Percentiles rank a stretch among this genome's conserved stretches.
Conservation (phyloP, 495 filamentous ascomycete genomes). For the Xylaria grammica region DNA sequence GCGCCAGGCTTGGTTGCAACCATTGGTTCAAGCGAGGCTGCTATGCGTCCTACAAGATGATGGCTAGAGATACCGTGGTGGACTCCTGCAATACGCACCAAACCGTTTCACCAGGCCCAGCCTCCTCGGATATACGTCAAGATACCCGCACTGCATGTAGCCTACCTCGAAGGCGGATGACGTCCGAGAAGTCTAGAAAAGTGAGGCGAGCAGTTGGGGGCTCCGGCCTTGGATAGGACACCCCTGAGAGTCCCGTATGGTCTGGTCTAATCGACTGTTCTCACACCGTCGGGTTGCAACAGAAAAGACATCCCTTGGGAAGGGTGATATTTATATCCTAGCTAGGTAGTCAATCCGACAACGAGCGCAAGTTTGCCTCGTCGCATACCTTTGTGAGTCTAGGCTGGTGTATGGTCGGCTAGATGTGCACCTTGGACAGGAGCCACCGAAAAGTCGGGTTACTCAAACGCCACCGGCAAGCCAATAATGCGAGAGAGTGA, state of each 20-base stretch:
- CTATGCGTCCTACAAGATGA: background rate
- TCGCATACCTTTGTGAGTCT: background rate
- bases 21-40: constrained; percentile 3
- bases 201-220: constrained; percentile 20
- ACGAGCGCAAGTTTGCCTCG: background rate
- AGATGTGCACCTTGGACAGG: background rate
- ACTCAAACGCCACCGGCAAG: background rate
- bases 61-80: constrained; percentile 3
- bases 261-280: background rate
- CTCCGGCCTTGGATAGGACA: background rate
- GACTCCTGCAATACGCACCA: background rate
- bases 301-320: background rate
- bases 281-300: background rate
- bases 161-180: constrained; percentile 1
- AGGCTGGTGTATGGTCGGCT: constrained; percentile 1
- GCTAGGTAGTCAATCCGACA: background rate
- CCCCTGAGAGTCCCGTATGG: background rate
- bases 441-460: constrained; percentile 2
- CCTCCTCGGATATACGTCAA: background rate
- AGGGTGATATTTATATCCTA: constrained; percentile 8
- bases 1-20: background rate
- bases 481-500: background rate
- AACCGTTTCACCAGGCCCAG: constrained; percentile 10
- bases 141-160: constrained; percentile 1
- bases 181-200: background rate